Evolutionary conservation across 2,329 filamentous ascomycete species (phyloP), one percentile per base, ranked within the genome.

Genomic region (Rhynchosporium agropyri): DNA sequence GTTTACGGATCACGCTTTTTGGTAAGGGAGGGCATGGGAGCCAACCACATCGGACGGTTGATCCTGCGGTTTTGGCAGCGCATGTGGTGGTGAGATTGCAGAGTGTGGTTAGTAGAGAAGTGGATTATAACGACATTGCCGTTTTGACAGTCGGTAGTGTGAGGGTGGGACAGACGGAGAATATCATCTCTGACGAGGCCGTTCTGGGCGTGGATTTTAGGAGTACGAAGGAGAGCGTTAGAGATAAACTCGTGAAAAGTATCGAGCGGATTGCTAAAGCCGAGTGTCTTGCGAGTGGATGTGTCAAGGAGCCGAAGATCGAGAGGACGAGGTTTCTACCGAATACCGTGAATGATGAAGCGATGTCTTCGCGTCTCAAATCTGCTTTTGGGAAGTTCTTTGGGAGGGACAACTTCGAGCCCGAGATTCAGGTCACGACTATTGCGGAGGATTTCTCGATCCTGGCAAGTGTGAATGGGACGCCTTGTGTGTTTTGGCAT

Each of bases 401-500:
- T 33, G 57, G 43, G n/a, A 60, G 65, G 3, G 63, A 66, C 2
- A 43, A 54, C 4, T 67, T 64, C 54, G 60, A 67, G 59, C 40
- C 46, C n/a, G 38, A 68, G 15, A 63, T 61, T 15, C 60, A 63
- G 12, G 57, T 29, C 4, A 65, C 64, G 10, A 66, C 42, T 31
- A 61, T 64, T 42, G 38, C 59, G 13, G 69, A 70, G 50, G 68
- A 70, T 56, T 68, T 70, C 64, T 79, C 80, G 0, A 80, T 80
- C 31, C 70, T 88, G 57, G 84, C 77, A 0, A 81, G 79, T 0
- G 60, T 76, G 9, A 74, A 80, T 12, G 77, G 74, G 0, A 74
- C 76, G 65, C 85, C 84, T 4, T 79, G 77, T 65, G 79, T 76
- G 53, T 87, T 86, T 68, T 87, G 83, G 76, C 75, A 82, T 68